Evolutionary conservation across 106 monocot species (phyloP).

Genomic region (Ottelia alismoides): DNA sequence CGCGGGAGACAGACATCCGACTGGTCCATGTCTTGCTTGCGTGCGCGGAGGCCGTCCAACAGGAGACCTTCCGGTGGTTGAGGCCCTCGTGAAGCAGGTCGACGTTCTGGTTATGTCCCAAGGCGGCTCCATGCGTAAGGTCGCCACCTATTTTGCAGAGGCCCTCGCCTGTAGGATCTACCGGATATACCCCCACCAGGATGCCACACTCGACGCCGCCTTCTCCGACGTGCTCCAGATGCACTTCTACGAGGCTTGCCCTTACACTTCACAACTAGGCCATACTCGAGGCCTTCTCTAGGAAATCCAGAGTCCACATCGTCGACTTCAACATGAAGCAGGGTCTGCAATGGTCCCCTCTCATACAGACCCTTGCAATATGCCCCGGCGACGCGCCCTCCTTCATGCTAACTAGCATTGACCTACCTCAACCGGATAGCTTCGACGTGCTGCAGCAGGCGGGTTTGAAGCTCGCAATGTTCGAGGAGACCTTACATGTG

Average conservation of each 20-base stretch:
- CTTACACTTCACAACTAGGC: slow-evolving; percentile 89
- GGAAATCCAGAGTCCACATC: no score
- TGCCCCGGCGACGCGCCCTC: slow-evolving; percentile 52
- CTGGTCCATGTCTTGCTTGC: slow-evolving; percentile 50
- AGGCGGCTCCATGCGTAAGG: no score
- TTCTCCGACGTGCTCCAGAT: slow-evolving; percentile 45
- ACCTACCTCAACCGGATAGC: slow-evolving; percentile 56
- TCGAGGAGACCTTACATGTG: slow-evolving; percentile 50
- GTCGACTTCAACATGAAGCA: no score
- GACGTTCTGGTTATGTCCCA: no score
- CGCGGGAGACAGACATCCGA: slow-evolving; percentile 57
- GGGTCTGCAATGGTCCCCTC: no score
- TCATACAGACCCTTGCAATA: slow-evolving; percentile 63
- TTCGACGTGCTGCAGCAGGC: no score
- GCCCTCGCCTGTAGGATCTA: slow-evolving; percentile 52
- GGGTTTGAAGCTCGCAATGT: slow-evolving; percentile 68
- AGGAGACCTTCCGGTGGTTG: no score
- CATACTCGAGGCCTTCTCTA: slow-evolving; percentile 67
- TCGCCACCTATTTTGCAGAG: slow-evolving; percentile 51
- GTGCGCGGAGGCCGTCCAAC: no score
- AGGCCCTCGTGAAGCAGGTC: no score
- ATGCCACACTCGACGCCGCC: slow-evolving; percentile 24
- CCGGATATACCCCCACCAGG: slow-evolving; percentile 15
- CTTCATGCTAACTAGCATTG: slow-evolving; percentile 60
- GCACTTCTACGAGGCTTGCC: no score